A percentile compares a stretch with the other conserved stretches of the same genome.
Evolutionary conservation across 1,284 basidiomycete genomes (phyloP).

Genomic region (Naganishia sp.): DNA sequence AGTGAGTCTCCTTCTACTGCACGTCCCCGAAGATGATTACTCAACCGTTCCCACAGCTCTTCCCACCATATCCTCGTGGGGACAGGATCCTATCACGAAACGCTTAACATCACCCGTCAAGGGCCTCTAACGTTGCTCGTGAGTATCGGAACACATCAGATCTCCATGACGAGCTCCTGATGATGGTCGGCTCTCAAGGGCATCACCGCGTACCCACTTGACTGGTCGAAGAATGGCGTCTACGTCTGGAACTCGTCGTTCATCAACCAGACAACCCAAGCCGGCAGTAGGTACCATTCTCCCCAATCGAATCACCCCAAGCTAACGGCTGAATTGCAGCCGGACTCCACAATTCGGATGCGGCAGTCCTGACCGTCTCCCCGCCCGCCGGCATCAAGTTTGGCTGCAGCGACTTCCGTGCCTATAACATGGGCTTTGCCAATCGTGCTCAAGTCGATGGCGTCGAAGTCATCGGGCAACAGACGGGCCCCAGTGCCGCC

Average conservation of each 20-base stretch:
- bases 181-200: conserved; percentile 11
- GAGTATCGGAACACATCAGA: not conserved
- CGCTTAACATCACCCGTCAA: conserved; percentile 61
- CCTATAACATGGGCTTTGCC: conserved; percentile 68
- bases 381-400: conserved; percentile 46
- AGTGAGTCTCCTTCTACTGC: not conserved
- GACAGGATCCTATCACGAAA: conserved; percentile 65
- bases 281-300: conserved; percentile 3
- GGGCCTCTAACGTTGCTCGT: conserved; percentile 62
- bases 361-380: conserved; percentile 37
- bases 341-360: conserved; percentile 39
- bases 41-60: conserved; percentile 19
- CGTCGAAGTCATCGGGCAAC: conserved; percentile 24
- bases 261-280: conserved; percentile 40
- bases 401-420: conserved; percentile 64
- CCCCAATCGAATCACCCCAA: not conserved
- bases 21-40: no score
- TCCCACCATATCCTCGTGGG: conserved; percentile 59
- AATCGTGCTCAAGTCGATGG: conserved; percentile 57
- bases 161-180: no score
- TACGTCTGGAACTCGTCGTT: conserved; percentile 38
- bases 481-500: conserved; percentile 39
- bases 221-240: conserved; percentile 35
- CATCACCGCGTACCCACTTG: conserved; percentile 27
- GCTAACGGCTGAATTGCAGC: not conserved